Base-by-base conservation (phyloP, 2,329 filamentous ascomycete genomes). In the Orbilia ellipsospora region DNA sequence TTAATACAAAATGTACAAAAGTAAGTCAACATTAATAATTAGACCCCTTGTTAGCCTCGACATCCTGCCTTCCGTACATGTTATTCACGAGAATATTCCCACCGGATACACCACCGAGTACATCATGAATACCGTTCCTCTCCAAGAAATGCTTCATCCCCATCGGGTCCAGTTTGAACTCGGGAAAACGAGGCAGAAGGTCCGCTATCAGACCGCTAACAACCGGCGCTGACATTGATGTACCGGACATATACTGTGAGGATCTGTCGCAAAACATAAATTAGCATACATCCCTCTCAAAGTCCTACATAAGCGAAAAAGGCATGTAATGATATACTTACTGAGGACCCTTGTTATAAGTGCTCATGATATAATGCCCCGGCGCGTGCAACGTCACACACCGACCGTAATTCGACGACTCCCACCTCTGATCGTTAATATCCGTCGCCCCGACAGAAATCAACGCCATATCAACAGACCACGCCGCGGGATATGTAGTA, bases 361-460 rank as follows among this genome's bases (percentile, higher is more conserved):
- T 81, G 44, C 83, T 85, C 13, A 87, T 82, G 66, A 89, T 84
- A 76, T 84, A 79, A 78, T 86, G 83, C 18, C 87, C 87, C 0
- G 87, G 87, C 15, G 86, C 87, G 79, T 86, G 88, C 78, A 89
- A 81, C 78, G 88, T 87, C 55, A 88, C 84, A 78, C 86, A 85
- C 2, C 79, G 73, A 26, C 86, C 85, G 57, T 83, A 84, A 79
- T 85, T 84, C 26, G 82, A 83, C 78, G 82, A 84, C 6, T 45
- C 78, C n/a, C 83, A 81, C 16, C 81, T 80, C 15, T 67, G 60
- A 59, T 84, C 82, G 31, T 70, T 63, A 48, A 78, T 78, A 67
- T 81, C 79, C 56, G 81, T 82, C 12, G 84, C 82, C 16, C 82
- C 83, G 50, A 84, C 81, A 16, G 82, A 83, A 67, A 83, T 78